A percentile compares a stretch with the other conserved stretches of the same genome.
These are phyloP conservation scores for Venturia pyrina DNA, from an alignment of 2,329 filamentous ascomycete genomes.

Conservation along the genomic window DNA sequence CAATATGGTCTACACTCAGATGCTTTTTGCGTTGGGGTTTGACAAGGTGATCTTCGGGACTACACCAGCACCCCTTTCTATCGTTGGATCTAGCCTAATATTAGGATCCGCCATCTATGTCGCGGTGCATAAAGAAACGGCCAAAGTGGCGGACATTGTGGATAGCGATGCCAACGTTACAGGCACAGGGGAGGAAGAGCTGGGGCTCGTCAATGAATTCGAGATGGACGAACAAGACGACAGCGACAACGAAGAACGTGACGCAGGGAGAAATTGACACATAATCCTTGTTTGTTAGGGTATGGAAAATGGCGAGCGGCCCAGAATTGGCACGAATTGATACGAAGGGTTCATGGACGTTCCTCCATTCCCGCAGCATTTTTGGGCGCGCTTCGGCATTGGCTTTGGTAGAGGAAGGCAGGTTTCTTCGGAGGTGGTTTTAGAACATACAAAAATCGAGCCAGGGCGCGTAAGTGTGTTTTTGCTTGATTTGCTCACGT, in stretches of 20 bases:
- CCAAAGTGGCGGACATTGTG: not conserved
- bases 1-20: conserved; percentile 60
- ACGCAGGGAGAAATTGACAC: not conserved
- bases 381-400: not conserved
- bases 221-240: not conserved
- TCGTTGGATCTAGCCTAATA: conserved; percentile 53
- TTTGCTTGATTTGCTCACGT: not conserved
- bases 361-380: not conserved
- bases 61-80: conserved; percentile 46
- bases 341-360: not conserved
- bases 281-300: not conserved
- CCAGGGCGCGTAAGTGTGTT: not conserved
- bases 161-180: not conserved
- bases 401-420: not conserved
- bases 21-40: conserved; percentile 57
- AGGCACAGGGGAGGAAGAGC: not conserved
- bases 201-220: not conserved
- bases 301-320: not conserved
- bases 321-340: not conserved
- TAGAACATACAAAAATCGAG: not conserved
- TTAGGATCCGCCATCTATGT: conserved; percentile 57
- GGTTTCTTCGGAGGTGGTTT: not conserved
- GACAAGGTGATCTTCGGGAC: conserved; percentile 55
- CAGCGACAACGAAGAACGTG: not conserved
- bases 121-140: conserved; percentile 39